Conservation (phyloP, 2,329 filamentous ascomycete species). For the Cercospora sesami region DNA sequence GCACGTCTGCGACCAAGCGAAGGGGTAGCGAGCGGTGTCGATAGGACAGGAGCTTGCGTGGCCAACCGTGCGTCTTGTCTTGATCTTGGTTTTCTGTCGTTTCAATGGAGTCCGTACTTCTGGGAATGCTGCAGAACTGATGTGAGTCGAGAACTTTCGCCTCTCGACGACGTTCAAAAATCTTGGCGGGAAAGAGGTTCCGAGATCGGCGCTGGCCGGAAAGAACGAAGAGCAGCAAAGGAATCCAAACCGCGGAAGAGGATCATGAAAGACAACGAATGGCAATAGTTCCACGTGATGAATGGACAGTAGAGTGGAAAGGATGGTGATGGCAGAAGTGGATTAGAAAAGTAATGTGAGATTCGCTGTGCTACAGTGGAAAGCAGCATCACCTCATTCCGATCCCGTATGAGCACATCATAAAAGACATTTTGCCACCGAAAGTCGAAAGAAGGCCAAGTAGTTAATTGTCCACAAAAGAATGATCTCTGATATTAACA, state of each 20-base stretch:
- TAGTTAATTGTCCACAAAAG: background rate
- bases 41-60: background rate
- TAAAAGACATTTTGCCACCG: background rate
- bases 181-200: background rate
- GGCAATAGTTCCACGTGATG: background rate
- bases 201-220: conserved; percentile 1
- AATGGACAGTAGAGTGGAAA: background rate
- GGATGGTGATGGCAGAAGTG: background rate
- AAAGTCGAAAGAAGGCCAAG: background rate
- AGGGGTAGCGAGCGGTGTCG: background rate
- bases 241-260: background rate
- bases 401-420: background rate
- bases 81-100: background rate
- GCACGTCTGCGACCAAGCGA: conserved; percentile 1
- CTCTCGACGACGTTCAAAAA: background rate
- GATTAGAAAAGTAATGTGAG: background rate
- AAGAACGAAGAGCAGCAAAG: background rate
- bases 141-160: background rate
- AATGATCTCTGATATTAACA: background rate
- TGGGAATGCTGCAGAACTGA: background rate
- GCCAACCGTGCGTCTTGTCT: background rate
- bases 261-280: background rate
- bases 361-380: background rate
- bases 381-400: background rate
- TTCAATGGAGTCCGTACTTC: background rate